Base-by-base conservation (phyloP, 78 protist species). In the Polysphondylium violaceum region DNA sequence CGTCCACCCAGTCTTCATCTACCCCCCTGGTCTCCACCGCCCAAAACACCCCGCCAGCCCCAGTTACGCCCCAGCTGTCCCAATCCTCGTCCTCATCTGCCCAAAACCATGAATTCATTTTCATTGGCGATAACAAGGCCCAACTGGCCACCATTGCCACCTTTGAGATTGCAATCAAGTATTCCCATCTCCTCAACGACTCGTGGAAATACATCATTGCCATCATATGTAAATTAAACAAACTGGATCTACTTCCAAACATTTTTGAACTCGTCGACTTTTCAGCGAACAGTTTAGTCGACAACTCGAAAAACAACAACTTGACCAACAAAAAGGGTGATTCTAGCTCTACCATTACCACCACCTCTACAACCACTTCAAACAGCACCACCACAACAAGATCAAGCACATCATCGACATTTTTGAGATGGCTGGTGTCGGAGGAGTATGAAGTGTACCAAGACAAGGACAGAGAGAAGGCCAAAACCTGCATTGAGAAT, bases 121-220 rank as follows among this genome's bases (percentile, higher is more conserved):
- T 93, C 41, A 86, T 83, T 27, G 87, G 75, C 23, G 88, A 93
- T 53, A 69, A 74, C 61, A 93, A 93, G 38, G 93, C 96, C 16
- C 93, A 93, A 38, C 36, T 93, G 2, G 96, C 94, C 7, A 65
- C 94, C 43, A 71, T 75, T 55, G 76, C 96, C 16, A 76, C 87
- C 21, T 93, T 87, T 74, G 87, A 87, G 33, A 76, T 76, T 47
- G 93, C 87, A 25, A 76, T 87, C 33, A 87, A 76, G 44, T 87
- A 76, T 9, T 55, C 87, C 19, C 31, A 68, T 58, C 76, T 55
- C 19, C 50, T 83, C 17, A 40, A 60, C 2, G 91, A 83, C 27
- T 83, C 91, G 11, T 83, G 91, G 91, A 83, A 74, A 71, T 68
- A 58, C 44, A 56, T 74, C 16, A 69, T 83, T 29, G 44, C 55